Evolutionary conservation across 2,329 filamentous ascomycete species (phyloP), one percentile per base, ranked within the genome.

Genomic region (Mycosphaerella arachidis): DNA sequence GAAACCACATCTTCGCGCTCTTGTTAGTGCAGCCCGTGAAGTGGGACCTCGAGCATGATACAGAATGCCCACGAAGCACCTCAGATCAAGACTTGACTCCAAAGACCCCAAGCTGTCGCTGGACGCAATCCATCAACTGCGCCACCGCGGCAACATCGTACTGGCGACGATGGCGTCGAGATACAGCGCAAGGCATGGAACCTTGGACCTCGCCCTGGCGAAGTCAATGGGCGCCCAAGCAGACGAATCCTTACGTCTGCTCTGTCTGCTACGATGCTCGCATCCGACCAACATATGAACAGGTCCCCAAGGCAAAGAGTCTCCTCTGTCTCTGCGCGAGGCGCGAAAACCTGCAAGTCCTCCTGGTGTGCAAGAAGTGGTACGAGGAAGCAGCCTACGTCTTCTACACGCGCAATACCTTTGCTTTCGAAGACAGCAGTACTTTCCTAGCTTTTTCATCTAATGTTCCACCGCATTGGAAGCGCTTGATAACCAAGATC

Each of bases 311-410:
- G 18, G 29, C 56, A n/a, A 56, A 10, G 30, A 55, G 40, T 31
- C 46, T 66, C 1, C 60, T 56, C n/a, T 63, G 62, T 51, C 56
- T 65, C 29, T 67, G 64, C 48, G 63, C 62, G 30, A 58, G 64
- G 30, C 53, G 65, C 12, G 27, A 46, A 20, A 58, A 64, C 43
- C 48, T 66, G 13, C 52, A 63, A 20, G 43, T 65, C 45, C 43
- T 66, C 12, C 54, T 66, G 2, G 63, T 66, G 4, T 66, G 61
- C 53, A 48, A 40, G 45, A n/a, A 59, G 51, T 67, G 65, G 62
- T 58, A 65, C 29, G 24, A 37, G 3, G 64, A 66, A 56, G 64
- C 60, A 7, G 59, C 45, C 8, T 33, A 48, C 13, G 60, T 66
- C 10, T 59, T 67, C 46, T 63, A 63, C 53, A 55, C 56, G 3